Evolutionary conservation across 164 flowering plant genomes (phyloP), one percentile per base, ranked within the genome.

Genomic region (Annona cherimola): DNA sequence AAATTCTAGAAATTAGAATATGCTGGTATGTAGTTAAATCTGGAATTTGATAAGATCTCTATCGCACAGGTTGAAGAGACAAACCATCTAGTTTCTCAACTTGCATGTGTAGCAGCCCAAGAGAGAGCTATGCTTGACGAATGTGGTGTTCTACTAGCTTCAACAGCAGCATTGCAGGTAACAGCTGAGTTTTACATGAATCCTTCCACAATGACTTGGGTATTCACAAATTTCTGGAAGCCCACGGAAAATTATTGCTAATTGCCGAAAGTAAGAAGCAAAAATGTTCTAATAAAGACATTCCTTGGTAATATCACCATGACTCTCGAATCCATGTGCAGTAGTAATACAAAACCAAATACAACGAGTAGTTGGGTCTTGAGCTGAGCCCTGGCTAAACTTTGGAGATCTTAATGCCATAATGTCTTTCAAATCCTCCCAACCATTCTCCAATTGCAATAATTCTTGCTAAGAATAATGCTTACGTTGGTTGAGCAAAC

Each of bases 121-220:
- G 95, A 85, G 80, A 88, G 86, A 78, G 83, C 80, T 62, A 73
- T 84, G 86, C 90, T 90, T 74, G 84, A 81, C 75, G 85, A 87
- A 70, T 90, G 92, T 77, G 88, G 86, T 77, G 81, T 83, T 74
- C 76, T 88, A 18, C 78, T 89, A 76, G 86, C 85, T 77, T 86
- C 89, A 72, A 80, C 84, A 61, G 85, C 81, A 45, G 88, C 86
- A 50, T 77, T 88, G 87, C 94, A 91, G 97, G 99, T 92, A 72
- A 73, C 42, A 57, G 26, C 4, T 0, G 35, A n/a, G 8, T 61
- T 20, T 1, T 50, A 9, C 50, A 35, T 70, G 59, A 35, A 63
- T 40, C 63, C 35, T 50, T 50, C 8, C 14, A 50, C 14, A 8
- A 8, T 5, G 14, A 46, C 57, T 1, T 50, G 57, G 14, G 57